phyloP scores from a whole-genome alignment of 1,284 basidiomycete genomes.

The Tylopilus sp. region DNA sequence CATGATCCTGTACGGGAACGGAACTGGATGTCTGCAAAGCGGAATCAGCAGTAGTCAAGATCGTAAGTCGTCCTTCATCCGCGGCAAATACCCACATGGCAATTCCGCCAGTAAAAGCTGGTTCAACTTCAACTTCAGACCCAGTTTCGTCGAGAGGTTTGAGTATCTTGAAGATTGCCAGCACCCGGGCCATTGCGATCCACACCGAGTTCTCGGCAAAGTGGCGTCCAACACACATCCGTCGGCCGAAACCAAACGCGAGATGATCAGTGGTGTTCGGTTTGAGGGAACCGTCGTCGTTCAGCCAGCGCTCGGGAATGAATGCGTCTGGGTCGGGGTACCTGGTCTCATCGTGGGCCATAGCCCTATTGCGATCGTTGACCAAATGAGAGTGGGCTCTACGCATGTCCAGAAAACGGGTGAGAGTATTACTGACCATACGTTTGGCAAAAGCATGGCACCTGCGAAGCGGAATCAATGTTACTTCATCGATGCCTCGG shows the following conservation, averaged over 20 bases:
- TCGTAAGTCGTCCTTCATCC: not conserved
- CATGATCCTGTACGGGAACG: slow-evolving; percentile 16
- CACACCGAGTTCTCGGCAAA: slow-evolving; percentile 25
- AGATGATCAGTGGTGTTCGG: slow-evolving; percentile 3
- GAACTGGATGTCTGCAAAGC: slow-evolving; percentile 15
- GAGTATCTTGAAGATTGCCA: slow-evolving; percentile 17
- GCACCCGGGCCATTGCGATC: slow-evolving; percentile 14
- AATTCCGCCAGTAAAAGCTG: slow-evolving; percentile 13
- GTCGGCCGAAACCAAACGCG: slow-evolving; percentile 21
- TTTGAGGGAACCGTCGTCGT: slow-evolving; percentile 17
- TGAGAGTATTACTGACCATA: slow-evolving; percentile 7
- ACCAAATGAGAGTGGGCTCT: not conserved
- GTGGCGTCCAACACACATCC: slow-evolving; percentile 17
- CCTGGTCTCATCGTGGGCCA: slow-evolving; percentile 18
- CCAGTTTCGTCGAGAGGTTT: slow-evolving; percentile 20
- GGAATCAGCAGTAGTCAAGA: not conserved
- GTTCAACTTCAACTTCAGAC: slow-evolving; percentile 18
- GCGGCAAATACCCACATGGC: slow-evolving; percentile 13
- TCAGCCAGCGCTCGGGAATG: slow-evolving; percentile 21
- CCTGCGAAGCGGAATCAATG: not conserved
- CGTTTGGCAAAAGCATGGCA: slow-evolving; percentile 16
- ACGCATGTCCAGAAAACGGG: no score
- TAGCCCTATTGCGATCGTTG: slow-evolving; percentile 12
- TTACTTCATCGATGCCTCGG: not conserved
- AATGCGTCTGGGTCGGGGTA: slow-evolving; percentile 16